A percentile compares a stretch with the other conserved stretches of the same genome.
Evolutionary conservation across 345 rosid genomes (phyloP).

Genomic region (Erucastrum elatum): DNA sequence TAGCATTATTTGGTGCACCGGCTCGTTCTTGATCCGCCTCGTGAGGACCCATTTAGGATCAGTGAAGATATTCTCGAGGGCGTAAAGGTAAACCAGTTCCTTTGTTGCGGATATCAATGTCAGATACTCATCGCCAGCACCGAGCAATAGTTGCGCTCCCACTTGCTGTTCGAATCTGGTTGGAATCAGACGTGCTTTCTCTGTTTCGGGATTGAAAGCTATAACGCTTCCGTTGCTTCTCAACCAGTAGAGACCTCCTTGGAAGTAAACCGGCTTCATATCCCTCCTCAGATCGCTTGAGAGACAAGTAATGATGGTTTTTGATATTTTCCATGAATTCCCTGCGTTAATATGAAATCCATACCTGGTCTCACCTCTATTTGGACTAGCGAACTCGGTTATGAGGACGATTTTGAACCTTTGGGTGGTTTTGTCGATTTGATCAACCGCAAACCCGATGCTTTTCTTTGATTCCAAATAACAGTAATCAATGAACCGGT

Average conservation of each 20-base stretch:
- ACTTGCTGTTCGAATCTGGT: neutral
- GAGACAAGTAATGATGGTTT: neutral
- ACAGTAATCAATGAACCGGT: neutral
- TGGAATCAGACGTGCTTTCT: neutral
- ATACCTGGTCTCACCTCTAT: neutral
- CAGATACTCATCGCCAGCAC: neutral
- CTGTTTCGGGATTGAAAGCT: slow-evolving; percentile 9
- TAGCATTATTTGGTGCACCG: neutral
- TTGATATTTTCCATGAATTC: neutral
- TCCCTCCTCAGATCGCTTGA: neutral
- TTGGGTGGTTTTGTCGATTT: neutral
- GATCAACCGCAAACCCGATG: slow-evolving; percentile 16
- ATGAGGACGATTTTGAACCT: slow-evolving; percentile 1
- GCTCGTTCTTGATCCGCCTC: neutral
- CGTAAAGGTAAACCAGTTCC: neutral
- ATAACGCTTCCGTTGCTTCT: slow-evolving; percentile 3
- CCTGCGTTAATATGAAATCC: neutral
- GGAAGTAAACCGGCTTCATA: slow-evolving; percentile 9
- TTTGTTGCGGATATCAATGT: neutral
- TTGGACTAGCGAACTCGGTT: neutral
- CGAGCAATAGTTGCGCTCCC: neutral
- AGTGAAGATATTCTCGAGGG: neutral
- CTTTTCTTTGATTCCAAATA: too few species aligned
- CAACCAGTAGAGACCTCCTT: slow-evolving; percentile 18
- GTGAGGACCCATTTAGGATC: slow-evolving; percentile 9